A percentile compares a stretch with the other conserved stretches of the same genome.
Conservation (phyloP, 2,329 filamentous ascomycete species). For the Phialophora tarda region DNA sequence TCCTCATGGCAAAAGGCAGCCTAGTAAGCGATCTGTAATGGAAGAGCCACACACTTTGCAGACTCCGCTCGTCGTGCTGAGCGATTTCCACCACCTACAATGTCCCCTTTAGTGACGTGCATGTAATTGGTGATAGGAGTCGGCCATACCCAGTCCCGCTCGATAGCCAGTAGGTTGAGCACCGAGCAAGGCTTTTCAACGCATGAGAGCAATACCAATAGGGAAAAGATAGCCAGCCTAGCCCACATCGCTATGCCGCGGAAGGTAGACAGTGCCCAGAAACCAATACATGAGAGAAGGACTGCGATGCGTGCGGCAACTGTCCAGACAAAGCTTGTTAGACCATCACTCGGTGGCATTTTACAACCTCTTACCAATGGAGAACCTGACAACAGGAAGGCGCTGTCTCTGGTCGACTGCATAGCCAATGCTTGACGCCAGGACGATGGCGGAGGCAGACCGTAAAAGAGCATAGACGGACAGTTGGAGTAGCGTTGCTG, state of each 20-base stretch:
- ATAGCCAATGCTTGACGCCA: slow-evolving; percentile 64
- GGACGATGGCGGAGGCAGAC: slow-evolving; percentile 61
- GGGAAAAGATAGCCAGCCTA: slow-evolving; percentile 23
- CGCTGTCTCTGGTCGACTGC: slow-evolving; percentile 64
- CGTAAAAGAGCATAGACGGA: slow-evolving; percentile 72
- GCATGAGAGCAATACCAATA: slow-evolving; percentile 59
- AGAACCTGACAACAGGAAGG: slow-evolving; percentile 57
- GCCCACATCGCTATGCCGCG: background rate
- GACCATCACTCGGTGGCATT: background rate
- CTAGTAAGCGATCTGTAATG: background rate
- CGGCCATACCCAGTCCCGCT: slow-evolving; percentile 66
- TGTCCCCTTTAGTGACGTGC: background rate
- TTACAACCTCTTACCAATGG: slow-evolving; percentile 43
- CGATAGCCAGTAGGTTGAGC: slow-evolving; percentile 70
- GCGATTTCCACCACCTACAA: slow-evolving; percentile 39
- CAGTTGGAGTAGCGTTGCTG: slow-evolving; percentile 66
- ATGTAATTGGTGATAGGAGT: background rate
- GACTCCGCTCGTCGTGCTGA: slow-evolving; percentile 35
- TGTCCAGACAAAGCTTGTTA: slow-evolving; percentile 31
- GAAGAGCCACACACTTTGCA: slow-evolving; percentile 9
- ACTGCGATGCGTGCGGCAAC: slow-evolving; percentile 39
- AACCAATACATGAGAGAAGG: slow-evolving; percentile 27
- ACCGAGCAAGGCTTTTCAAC: slow-evolving; percentile 70
- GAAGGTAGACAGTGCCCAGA: slow-evolving; percentile 18
- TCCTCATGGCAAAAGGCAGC: background rate